phyloP scores from a whole-genome alignment of 75 land plant genomes.

The Pinus albicaulis region DNA sequence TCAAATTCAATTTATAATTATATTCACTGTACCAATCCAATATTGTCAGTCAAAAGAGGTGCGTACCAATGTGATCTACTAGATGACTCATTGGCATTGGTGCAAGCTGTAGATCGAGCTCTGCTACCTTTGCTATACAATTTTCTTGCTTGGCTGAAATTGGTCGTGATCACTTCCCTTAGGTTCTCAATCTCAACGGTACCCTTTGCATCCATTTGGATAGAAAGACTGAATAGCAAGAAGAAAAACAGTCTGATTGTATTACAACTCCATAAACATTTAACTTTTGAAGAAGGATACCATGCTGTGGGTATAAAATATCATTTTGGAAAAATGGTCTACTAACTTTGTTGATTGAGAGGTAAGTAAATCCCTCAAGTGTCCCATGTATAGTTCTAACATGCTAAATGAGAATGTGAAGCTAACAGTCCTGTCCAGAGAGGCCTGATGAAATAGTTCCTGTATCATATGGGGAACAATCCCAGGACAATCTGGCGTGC shows the following conservation, averaged over 20 bases:
- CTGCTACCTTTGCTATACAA: slow-evolving; percentile 48
- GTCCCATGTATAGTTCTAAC: slow-evolving; percentile 87
- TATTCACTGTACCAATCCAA: not conserved
- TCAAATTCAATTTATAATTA: no score
- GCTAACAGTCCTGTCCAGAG: slow-evolving; percentile 24
- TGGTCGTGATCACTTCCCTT: slow-evolving; percentile 29
- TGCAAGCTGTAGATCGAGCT: slow-evolving; percentile 60
- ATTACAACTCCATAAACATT: not conserved
- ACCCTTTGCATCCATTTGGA: slow-evolving; percentile 59
- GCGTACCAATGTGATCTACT: slow-evolving; percentile 85
- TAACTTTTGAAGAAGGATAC: not conserved
- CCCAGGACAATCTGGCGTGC: slow-evolving; percentile 57
- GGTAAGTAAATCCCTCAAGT: slow-evolving; percentile 63
- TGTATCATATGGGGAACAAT: slow-evolving; percentile 62
- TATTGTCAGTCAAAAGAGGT: not conserved
- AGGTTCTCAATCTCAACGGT: slow-evolving; percentile 64
- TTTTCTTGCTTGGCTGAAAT: slow-evolving; percentile 44
- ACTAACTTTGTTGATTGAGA: slow-evolving; percentile 24
- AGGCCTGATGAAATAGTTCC: slow-evolving; percentile 51
- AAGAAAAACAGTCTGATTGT: not conserved
- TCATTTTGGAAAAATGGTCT: slow-evolving; percentile 32
- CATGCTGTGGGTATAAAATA: slow-evolving; percentile 7
- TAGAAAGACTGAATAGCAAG: slow-evolving; percentile 38
- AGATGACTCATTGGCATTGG: slow-evolving; percentile 53
- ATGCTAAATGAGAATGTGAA: slow-evolving; percentile 65